Conservation (phyloP, 805 yeast genomes). For the Starmerella gropengiesseri region DNA sequence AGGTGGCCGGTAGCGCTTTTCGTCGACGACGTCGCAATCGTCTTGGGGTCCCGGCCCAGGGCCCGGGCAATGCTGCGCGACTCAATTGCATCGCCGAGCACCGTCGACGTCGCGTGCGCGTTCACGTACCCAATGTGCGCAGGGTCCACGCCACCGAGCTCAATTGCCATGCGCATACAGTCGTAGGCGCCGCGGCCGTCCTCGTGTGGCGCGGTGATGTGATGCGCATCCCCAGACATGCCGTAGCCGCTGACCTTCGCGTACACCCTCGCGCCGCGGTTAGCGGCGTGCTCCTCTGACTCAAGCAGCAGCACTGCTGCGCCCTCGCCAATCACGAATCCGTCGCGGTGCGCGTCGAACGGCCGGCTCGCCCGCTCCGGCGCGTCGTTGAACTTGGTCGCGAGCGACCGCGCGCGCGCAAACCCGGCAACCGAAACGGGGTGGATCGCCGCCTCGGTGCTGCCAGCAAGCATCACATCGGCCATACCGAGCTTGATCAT, state of each 20-base stretch:
- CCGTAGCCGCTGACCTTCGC: constrained; percentile 87
- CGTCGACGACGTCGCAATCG: constrained; percentile 49
- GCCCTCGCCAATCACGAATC: constrained; percentile 93
- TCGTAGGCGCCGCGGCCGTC: constrained; percentile 75
- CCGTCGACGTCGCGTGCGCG: constrained; percentile 95
- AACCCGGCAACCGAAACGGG: constrained; percentile 86
- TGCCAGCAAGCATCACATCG: constrained; percentile 87
- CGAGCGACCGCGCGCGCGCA: constrained; percentile 75
- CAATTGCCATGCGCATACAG: constrained; percentile 70
- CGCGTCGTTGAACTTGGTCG: constrained; percentile 47
- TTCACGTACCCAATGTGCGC: constrained; percentile 62
- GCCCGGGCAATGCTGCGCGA: constrained; percentile 52
- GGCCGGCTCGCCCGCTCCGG: constrained; percentile 74
- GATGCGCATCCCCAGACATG: constrained; percentile 79
- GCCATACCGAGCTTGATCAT: constrained; percentile 72
- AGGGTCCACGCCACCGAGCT: constrained; percentile 38
- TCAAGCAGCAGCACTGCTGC: constrained; percentile 74
- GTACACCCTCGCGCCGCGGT: constrained; percentile 54
- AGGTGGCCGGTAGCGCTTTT: constrained; percentile 92
- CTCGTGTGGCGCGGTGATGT: constrained; percentile 81
- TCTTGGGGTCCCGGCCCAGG: constrained; percentile 29
- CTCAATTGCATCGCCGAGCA: constrained; percentile 82
- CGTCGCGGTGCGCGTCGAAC: constrained; percentile 65
- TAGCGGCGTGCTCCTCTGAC: constrained; percentile 59
- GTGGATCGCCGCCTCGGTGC: constrained; percentile 76